Base-by-base conservation (phyloP, 495 filamentous ascomycete genomes). In the Trichoderma gamsii region DNA sequence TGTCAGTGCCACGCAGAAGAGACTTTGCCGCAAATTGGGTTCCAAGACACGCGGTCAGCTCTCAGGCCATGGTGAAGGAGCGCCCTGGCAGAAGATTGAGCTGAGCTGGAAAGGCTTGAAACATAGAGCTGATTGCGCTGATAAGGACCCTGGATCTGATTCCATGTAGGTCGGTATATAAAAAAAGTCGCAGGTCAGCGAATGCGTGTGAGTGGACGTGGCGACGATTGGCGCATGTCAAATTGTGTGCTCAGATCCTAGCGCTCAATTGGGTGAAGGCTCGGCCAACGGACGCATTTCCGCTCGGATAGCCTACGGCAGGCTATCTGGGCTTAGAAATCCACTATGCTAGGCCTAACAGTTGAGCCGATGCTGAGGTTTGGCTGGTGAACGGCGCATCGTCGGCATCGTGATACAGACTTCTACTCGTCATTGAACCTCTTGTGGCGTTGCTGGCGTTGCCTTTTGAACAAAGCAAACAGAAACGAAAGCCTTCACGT, bases 161-260 rank as follows among this genome's bases (percentile, higher is more conserved):
- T 4, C n/a, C 16, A 11, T 23, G 51, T 29, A 29, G 1, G 29
- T 4, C 1, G 29, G 29, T 29, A 29, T 56, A 56, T 56, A 25
- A 25, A 56, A 61, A 61, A 61, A 61, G 25, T 61, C 56, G 56
- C 56, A 61, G 27, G 56, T 32, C 56, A 32, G 23, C 56, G 56
- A 61, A 38, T 61, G 23, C 27, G 56, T 61, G 56, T 61, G 56
- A 61, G 56, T 61, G 56, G 56, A 61, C 56, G 56, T 11, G 23
- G 56, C 56, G 56, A 32, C 56, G 23, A 61, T 61, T 61, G 56
- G 56, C 25, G 56, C 23, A 32, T 32, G 23, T 11, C 23, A 12
- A 21, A 61, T 61, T 61, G 56, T 61, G 56, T 61, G 56, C 56
- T 61, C 27, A 32, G 56, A 61, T 61, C 56, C 56, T 61, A 27